phyloP scores from a whole-genome alignment of 768 basidiomycete species.

The Mycena polygramma region DNA sequence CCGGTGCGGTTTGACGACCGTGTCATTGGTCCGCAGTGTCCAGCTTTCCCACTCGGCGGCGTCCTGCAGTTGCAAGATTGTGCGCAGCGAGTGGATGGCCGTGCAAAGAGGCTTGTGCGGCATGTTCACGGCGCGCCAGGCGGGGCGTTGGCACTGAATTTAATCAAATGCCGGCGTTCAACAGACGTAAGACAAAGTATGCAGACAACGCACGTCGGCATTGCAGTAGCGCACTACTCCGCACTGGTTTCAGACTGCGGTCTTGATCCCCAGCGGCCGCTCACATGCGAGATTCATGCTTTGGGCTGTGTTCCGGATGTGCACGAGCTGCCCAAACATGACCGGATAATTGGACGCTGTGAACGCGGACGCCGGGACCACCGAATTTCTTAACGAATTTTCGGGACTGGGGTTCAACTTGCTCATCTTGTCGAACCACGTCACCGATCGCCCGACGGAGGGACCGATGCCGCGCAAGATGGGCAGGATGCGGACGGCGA shows the following conservation, averaged over 20 bases:
- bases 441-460: too few relatives aligned
- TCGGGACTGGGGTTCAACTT: background rate
- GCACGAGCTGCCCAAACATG: background rate
- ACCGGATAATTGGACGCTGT: background rate
- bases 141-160: background rate
- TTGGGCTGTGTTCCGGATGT: slow-evolving; percentile 2
- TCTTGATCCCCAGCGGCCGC: background rate
- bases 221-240: slow-evolving; percentile 6
- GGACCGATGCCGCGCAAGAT: background rate
- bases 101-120: background rate
- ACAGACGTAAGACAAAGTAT: too few relatives aligned
- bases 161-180: too few relatives aligned
- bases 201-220: background rate
- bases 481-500: background rate
- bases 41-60: background rate
- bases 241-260: background rate
- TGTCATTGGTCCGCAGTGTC: background rate
- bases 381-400: too few relatives aligned
- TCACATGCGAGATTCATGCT: slow-evolving; percentile 1
- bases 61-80: background rate
- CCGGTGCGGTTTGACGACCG: too few relatives aligned
- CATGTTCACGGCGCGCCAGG: background rate
- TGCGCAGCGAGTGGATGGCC: background rate
- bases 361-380: too few relatives aligned
- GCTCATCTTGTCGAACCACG: slow-evolving; percentile 2